phyloP scores from a whole-genome alignment of 2,329 filamentous ascomycete species.

The Clonostachys rhizophaga region DNA sequence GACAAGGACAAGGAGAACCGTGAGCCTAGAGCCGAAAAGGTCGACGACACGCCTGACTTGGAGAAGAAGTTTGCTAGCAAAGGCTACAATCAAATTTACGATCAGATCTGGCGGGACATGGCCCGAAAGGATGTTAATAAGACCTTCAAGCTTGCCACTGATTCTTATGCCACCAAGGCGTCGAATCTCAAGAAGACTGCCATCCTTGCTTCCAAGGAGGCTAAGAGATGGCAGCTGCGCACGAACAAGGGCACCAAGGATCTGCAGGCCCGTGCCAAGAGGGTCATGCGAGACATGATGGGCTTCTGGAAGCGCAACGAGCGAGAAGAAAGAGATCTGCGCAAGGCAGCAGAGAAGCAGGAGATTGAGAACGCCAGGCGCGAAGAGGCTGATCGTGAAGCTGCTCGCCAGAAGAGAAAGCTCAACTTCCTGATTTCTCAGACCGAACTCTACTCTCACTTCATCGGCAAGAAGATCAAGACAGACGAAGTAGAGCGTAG shows the following conservation, averaged over 20 bases:
- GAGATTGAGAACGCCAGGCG: slow-evolving; percentile 96
- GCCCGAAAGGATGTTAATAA: slow-evolving; percentile 92
- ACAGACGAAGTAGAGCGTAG: slow-evolving; percentile 91
- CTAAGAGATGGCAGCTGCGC: slow-evolving; percentile 91
- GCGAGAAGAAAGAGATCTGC: slow-evolving; percentile 89
- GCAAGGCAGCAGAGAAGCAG: slow-evolving; percentile 90
- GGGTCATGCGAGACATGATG: slow-evolving; percentile 99
- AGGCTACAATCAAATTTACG: slow-evolving; percentile 94
- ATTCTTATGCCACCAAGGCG: slow-evolving; percentile 79
- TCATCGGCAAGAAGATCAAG: slow-evolving; percentile 99
- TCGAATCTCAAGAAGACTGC: slow-evolving; percentile 99
- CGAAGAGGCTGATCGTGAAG: slow-evolving; percentile 95
- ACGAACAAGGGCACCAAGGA: slow-evolving; percentile 99
- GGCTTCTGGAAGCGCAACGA: slow-evolving; percentile 99
- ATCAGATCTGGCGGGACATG: slow-evolving; percentile 94
- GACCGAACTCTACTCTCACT: slow-evolving; percentile 97
- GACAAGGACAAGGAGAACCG: slow-evolving; percentile 33
- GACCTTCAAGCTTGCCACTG: slow-evolving; percentile 80
- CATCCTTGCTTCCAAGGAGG: slow-evolving; percentile 93
- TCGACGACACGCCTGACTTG: slow-evolving; percentile 45
- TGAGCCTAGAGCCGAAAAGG: slow-evolving; percentile 41
- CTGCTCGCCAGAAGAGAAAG: slow-evolving; percentile 95
- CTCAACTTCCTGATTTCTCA: slow-evolving; percentile 99
- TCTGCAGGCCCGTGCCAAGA: slow-evolving; percentile 91
- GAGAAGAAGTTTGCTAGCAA: slow-evolving; percentile 76